phyloP scores from a whole-genome alignment of 2,329 filamentous ascomycete species.

The Calycina marina region DNA sequence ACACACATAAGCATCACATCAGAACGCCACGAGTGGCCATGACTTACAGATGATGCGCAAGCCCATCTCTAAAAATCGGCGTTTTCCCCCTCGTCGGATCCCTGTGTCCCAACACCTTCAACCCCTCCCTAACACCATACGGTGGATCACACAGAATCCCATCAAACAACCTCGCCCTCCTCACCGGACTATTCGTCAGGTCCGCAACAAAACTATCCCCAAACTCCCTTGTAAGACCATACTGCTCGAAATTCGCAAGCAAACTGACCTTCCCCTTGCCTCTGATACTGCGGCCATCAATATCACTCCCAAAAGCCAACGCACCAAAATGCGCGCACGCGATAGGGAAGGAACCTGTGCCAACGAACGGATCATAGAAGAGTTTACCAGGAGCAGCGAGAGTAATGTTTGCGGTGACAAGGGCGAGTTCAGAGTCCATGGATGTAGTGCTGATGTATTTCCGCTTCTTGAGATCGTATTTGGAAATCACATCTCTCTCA shows the following conservation, averaged over 20 bases:
- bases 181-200: conserved; percentile 72
- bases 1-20: conserved; percentile 4
- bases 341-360: conserved; percentile 84
- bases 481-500: conserved; percentile 50
- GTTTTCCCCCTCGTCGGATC: conserved; percentile 45
- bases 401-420: conserved; percentile 85
- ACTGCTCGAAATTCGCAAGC: conserved; percentile 69
- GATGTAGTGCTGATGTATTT: conserved; percentile 90
- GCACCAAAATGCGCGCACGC: conserved; percentile 87
- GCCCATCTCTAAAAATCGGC: conserved; percentile 52
- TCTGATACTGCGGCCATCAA: conserved; percentile 78
- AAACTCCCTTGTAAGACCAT: conserved; percentile 49
- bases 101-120: conserved; percentile 71
- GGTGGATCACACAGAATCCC: conserved; percentile 92
- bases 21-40: background rate
- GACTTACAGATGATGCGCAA: conserved; percentile 51
- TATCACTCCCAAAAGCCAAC: conserved; percentile 72
- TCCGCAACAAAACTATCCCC: conserved; percentile 76
- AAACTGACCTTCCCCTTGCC: conserved; percentile 43
- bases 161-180: conserved; percentile 49
- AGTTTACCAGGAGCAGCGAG: conserved; percentile 69
- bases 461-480: conserved; percentile 84
- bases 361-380: conserved; percentile 91
- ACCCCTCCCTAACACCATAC: conserved; percentile 84
- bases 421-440: conserved; percentile 88